Base-by-base conservation (phyloP, 116 monocot species). In the Posidonia oceanica region DNA sequence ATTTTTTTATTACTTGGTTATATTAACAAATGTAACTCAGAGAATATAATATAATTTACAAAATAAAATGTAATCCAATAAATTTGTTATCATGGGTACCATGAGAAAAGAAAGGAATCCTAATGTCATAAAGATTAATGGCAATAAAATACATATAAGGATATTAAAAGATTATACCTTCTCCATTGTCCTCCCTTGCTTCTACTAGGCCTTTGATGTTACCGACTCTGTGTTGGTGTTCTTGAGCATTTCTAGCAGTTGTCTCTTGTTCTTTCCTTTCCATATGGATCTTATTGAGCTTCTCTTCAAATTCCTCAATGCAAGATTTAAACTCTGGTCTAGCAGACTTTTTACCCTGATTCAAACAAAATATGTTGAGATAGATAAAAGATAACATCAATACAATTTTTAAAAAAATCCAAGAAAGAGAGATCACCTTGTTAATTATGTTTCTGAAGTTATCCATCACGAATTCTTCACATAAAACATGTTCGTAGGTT, bases 261-360 rank as follows among this genome's bases (percentile, higher is more conserved):
- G 63, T 70, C 70, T 99, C 91, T 69, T 90, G 93, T 63, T 99
- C 99, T 74, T 86, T 93, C 60, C 61, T 99, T 71, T 91, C 90
- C 54, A 69, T 36, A 71, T 99, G 88, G 58, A 85, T 80, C 77
- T 86, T 91, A 63, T 77, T 74, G 39, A 99, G 86, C 80, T 88
- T 99, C 55, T 82, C 88, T 69, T 99, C 99, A 80, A 90, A 99
- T 76, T 99, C 99, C 58, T 99, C 99, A 65, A 99, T 88, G 68
- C 70, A 81, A 48, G 86, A 77, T 79, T 86, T 93, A 17, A 86
- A 63, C 39, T 99, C 99, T 60, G 78, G 68, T 72, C 91, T 99
- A 20, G 90, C 84, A 77, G 90, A 99, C 74, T 99, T 99, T 68
- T 94, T 99, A 22, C 83, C 88, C 99, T 97, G 76, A 54, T 82